Conservation (phyloP, 495 filamentous ascomycete genomes). For the Hypoxylon rickii region DNA sequence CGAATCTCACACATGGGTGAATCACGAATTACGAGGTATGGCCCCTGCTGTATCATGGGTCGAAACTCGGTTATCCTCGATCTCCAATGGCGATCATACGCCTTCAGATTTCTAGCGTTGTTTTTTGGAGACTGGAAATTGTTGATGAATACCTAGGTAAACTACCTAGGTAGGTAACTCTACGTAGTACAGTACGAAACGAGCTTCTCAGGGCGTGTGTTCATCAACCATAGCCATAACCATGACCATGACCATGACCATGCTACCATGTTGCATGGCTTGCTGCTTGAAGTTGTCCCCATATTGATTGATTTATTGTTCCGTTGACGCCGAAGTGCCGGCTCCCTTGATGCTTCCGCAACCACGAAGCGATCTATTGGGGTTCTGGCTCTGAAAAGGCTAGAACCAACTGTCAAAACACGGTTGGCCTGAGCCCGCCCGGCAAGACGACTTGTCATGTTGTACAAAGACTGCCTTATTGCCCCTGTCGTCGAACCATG, state of each 20-base stretch:
- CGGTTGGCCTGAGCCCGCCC: constrained; percentile 4
- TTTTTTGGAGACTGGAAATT: too few relatives aligned
- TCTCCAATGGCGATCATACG: constrained; percentile 29
- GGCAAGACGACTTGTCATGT: constrained; percentile 25
- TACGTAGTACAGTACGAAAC: neutral
- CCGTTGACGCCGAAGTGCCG: neutral
- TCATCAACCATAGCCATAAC: constrained; percentile 1
- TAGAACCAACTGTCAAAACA: constrained; percentile 8
- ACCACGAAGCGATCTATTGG: neutral
- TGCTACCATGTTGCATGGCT: constrained; percentile 2
- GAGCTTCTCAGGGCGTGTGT: neutral
- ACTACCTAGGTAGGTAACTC: too few relatives aligned
- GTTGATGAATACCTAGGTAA: too few relatives aligned
- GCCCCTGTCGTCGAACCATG: constrained; percentile 2
- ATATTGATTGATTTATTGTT: constrained; percentile 3
- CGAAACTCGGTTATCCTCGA: constrained; percentile 25
- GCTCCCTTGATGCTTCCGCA: constrained; percentile 15
- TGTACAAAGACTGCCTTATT: constrained; percentile 8
- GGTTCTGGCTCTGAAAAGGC: constrained; percentile 10
- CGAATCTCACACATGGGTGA: constrained; percentile 12
- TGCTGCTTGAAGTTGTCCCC: constrained; percentile 9
- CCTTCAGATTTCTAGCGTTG: constrained; percentile 2
- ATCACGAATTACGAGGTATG: constrained; percentile 17
- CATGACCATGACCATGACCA: neutral
- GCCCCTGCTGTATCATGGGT: constrained; percentile 6